Base-by-base conservation (phyloP, 805 yeast species). In the Diddensiella santjacobensis region DNA sequence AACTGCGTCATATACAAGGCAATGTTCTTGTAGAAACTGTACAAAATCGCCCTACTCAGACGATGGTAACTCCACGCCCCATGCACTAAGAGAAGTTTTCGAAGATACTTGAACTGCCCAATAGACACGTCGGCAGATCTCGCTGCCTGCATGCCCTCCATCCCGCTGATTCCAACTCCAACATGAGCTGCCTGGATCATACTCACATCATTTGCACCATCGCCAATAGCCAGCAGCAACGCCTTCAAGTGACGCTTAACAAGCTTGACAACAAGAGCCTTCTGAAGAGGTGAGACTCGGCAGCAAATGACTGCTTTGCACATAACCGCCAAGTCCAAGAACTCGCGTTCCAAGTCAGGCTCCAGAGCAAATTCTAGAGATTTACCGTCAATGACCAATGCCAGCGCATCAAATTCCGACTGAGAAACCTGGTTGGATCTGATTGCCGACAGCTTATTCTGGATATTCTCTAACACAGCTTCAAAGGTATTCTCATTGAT, bases 121-220 rank as follows among this genome's bases (percentile, higher is more conserved):
- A 95, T 88, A 0, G 98, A 89, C 51, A 93, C 81, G 72, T 93
- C 99, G 0, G 99, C 98, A 65, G 95, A 84, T 65, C 99, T 78
- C 0, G 99, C 97, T 8, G 99, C 99, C 68, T 93, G 99, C 88
- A 90, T 89, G 57, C 99, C 99, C 70, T 93, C 99, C 91, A 89
- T 84, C 56, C 99, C 99, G 68, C 95, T 87, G 54, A 93, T 95
- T 64, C 99, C 99, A 20, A 93, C 96, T 54, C 99, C 99, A 45
- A 93, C 96, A 66, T 93, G 98, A 0, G 99, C 99, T 13, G 99
- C 98, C 68, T 93, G 99, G 56, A 93, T 93, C 99, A 93, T 93
- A 31, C 96, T 84, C 36, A 93, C 99, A 70, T 93, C 99, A 63
- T 93, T 93, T 2, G 99, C 99, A 62, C 99, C 99, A 68, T 93